Evolutionary conservation across 441 rosid genomes (phyloP).

Genomic region (Codiaeum variegatum): DNA sequence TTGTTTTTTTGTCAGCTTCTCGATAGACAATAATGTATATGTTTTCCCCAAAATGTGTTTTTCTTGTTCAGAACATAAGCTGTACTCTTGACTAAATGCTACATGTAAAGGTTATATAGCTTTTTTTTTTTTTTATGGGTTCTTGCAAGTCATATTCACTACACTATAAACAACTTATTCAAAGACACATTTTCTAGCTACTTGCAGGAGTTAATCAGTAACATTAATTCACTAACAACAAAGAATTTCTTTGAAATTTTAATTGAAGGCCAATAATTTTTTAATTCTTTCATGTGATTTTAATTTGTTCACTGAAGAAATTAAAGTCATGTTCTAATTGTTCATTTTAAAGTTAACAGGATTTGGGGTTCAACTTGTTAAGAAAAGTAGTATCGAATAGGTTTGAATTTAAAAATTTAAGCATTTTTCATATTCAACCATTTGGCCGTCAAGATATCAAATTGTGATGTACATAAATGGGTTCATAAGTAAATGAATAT

Average conservation of each 20-base stretch:
- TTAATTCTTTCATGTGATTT: not conserved
- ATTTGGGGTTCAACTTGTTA: no score
- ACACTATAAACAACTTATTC: not conserved
- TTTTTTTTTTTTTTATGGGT: not conserved
- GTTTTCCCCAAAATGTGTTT: conserved; percentile 6
- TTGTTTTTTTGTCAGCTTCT: not conserved
- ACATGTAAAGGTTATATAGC: not conserved
- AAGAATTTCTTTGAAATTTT: no score
- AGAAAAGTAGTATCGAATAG: no score
- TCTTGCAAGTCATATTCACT: not conserved
- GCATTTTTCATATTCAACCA: no score
- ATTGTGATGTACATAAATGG: no score
- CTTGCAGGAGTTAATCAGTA: not conserved
- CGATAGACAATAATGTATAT: not conserved
- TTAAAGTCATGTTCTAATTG: no score
- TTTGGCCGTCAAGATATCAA: no score
- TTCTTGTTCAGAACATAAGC: not conserved
- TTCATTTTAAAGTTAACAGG: no score
- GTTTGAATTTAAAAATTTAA: no score
- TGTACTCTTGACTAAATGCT: not conserved
- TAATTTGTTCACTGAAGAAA: not conserved
- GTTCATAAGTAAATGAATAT: no score
- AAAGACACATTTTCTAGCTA: not conserved
- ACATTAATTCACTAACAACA: not conserved
- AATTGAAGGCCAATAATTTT: not conserved